phyloP scores from a whole-genome alignment of 2,329 filamentous ascomycete genomes.

The Aureobasidium sp. region DNA sequence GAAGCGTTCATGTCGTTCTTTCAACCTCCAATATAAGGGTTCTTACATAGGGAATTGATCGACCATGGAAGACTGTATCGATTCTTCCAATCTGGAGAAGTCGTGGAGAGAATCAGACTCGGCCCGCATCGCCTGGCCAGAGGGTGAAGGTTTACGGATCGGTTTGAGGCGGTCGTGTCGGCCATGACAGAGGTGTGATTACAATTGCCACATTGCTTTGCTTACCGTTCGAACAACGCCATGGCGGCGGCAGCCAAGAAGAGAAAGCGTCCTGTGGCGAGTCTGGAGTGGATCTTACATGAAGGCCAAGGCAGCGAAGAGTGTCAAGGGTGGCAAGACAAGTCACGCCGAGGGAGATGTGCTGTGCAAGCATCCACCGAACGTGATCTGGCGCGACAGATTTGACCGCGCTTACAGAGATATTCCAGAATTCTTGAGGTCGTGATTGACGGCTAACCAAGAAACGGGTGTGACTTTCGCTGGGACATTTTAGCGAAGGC shows the following conservation, averaged over 20 bases:
- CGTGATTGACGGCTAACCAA: neutral
- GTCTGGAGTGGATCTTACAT: neutral
- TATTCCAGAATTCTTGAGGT: neutral
- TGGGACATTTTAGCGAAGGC: neutral
- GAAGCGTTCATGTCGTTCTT: neutral
- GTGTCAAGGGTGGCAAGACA: slow-evolving; percentile 3
- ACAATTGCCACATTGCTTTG: neutral
- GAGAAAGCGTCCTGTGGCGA: neutral
- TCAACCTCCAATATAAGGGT: neutral
- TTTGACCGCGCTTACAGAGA: neutral
- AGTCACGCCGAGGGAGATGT: neutral
- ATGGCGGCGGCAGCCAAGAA: neutral
- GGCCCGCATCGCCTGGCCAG: neutral
- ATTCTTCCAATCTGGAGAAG: neutral
- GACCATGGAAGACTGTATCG: neutral
- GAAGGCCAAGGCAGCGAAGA: neutral
- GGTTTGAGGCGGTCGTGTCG: neutral
- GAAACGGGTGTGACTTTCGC: neutral
- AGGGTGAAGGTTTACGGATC: neutral
- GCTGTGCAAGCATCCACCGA: neutral
- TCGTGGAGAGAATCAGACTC: neutral
- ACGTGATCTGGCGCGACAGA: neutral
- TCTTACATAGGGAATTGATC: neutral
- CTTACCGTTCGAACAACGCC: neutral
- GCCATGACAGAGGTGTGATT: neutral